Conservation (phyloP, 2,329 filamentous ascomycete genomes). For the Penicillium sp. region DNA sequence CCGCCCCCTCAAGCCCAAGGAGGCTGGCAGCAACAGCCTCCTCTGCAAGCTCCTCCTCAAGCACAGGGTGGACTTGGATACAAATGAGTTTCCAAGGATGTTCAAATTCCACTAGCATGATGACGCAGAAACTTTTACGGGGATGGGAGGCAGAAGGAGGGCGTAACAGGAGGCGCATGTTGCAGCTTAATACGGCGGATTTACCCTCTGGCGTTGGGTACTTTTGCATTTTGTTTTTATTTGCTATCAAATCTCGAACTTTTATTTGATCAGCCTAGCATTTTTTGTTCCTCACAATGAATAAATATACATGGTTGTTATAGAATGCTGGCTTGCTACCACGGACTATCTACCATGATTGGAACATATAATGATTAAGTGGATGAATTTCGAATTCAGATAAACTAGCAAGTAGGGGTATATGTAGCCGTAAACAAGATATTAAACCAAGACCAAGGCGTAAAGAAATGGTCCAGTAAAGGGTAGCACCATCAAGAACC, state of each 20-base stretch:
- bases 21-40: conserved; percentile 12
- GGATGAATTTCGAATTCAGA: neutral
- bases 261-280: neutral
- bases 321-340: neutral
- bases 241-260: neutral
- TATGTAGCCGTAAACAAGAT: neutral
- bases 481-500: neutral
- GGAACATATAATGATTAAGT: neutral
- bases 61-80: conserved; percentile 19
- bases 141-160: neutral
- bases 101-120: neutral
- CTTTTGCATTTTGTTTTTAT: neutral
- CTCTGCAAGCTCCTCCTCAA: conserved; percentile 20
- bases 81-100: conserved; percentile 1
- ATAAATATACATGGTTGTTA: neutral
- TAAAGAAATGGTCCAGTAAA: neutral
- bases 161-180: neutral
- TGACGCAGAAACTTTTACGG: neutral
- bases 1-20: conserved; percentile 27
- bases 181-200: neutral
- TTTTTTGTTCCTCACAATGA: neutral
- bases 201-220: conserved; percentile 2
- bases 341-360: neutral
- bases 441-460: neutral
- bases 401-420: conserved; percentile 2